Percentiles rank a stretch among this genome's conserved stretches.
phyloP scores from a whole-genome alignment of 2,329 filamentous ascomycete genomes.

The Hypoxylon rubiginosum region DNA sequence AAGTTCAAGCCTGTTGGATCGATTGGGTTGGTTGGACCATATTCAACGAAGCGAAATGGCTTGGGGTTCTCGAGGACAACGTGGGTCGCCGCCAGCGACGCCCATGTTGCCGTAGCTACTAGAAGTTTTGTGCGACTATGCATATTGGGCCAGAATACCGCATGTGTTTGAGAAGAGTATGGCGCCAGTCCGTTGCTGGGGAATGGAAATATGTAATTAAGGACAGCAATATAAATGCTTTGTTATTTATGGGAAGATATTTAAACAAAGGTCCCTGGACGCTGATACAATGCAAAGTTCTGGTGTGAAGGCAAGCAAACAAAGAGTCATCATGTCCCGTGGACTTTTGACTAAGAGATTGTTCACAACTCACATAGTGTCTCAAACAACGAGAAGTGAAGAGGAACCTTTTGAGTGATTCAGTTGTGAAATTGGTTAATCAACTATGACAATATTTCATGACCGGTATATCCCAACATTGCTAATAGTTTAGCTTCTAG shows the following conservation, averaged over 20 bases:
- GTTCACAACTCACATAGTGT: not conserved
- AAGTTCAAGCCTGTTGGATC: constrained; percentile 68
- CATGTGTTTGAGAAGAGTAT: not conserved
- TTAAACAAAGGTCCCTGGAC: not conserved
- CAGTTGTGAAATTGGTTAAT: not conserved
- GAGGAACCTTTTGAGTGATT: not conserved
- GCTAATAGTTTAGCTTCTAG: no score
- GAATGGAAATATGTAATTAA: no score
- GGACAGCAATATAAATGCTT: no score
- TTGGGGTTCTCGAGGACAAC: constrained; percentile 71
- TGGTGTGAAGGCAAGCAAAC: not conserved
- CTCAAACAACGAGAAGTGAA: not conserved
- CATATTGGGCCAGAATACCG: not conserved
- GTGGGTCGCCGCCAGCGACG: constrained; percentile 62
- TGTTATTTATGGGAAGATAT: not conserved
- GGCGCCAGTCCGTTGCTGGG: not conserved
- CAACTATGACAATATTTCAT: no score
- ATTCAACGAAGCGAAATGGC: constrained; percentile 61
- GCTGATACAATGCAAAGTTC: not conserved
- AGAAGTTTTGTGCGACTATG: not conserved
- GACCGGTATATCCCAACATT: no score
- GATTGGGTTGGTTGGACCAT: constrained; percentile 71
- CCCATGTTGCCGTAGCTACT: not conserved
- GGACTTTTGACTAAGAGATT: not conserved
- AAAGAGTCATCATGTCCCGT: not conserved